Evolutionary conservation across 1,139 yeast species (phyloP), one percentile per base, ranked within the genome.

Genomic region (Nadsonia starkeyi-henricii): DNA sequence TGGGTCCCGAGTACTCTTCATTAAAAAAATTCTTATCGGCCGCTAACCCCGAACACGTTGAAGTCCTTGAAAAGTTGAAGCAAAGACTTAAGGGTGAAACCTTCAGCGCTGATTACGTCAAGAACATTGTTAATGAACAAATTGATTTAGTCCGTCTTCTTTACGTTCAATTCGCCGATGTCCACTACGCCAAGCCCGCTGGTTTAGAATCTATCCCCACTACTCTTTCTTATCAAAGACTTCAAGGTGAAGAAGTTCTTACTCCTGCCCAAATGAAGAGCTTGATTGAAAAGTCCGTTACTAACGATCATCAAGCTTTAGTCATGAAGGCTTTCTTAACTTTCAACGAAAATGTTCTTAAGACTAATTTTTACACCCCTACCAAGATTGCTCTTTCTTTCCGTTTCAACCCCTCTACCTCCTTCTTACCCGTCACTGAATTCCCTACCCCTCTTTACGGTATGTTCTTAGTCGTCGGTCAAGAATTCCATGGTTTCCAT

Each of bases 401-500:
- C 73, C 79, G 97, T 67, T 75, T 91, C 59, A 75, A 86, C 60
- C 95, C 98, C 41, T 33, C 39, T 7, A 33, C 39, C 12, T 70
- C 79, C 30, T 85, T 89, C 68, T 75, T 91, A 66, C 96, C 97
- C 46, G 65, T 66, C 50, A 68, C 79, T 20, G 97, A 91, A 68
- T 91, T 89, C 65, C 95, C 96, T 47, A 93, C 86, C 58, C 83
- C 81, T 52, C 93, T 96, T 52, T 91, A 70, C 62, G 98, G 97
- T 56, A 85, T 91, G 85, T 89, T 91, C 70, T 81, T 91, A 58
- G 84, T 89, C 51, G 96, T 91, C 53, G 98, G 98, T 54, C 85
- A 89, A 57, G 96, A 93, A 63, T 91, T 91, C 69, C 78, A 96
- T 64, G 98, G 97, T 36, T 91, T 91, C 82, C 98, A 91, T 65